phyloP scores from a whole-genome alignment of 2,329 filamentous ascomycete species.

The Neocucurbitaria cava region DNA sequence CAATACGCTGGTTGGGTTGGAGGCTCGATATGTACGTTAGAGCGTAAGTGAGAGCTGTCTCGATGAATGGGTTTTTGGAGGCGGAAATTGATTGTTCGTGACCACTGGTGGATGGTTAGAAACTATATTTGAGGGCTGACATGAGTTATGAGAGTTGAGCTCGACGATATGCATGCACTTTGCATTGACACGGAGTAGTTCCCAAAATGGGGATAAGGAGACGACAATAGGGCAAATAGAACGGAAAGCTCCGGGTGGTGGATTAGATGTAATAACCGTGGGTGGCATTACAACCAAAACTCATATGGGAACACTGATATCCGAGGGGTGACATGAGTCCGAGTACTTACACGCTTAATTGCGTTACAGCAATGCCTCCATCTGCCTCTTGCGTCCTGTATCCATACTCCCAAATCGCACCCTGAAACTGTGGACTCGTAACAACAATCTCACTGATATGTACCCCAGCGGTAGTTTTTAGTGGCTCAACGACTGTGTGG shows the following conservation, averaged over 20 bases:
- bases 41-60: slow-evolving; percentile 86
- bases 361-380: slow-evolving; percentile 82
- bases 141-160: too few relatives aligned
- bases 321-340: not conserved
- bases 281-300: not conserved
- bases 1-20: slow-evolving; percentile 61
- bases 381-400: slow-evolving; percentile 73
- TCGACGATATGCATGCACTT: too few relatives aligned
- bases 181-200: too few relatives aligned
- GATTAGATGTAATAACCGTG: too few relatives aligned
- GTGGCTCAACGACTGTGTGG: slow-evolving; percentile 64
- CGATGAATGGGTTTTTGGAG: slow-evolving; percentile 80
- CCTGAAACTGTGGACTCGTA: slow-evolving; percentile 86
- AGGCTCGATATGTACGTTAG: slow-evolving; percentile 76
- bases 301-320: slow-evolving; percentile 1
- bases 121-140: not conserved
- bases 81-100: slow-evolving; percentile 53
- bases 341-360: slow-evolving; percentile 74
- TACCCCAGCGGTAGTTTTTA: slow-evolving; percentile 67
- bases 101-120: slow-evolving; percentile 28
- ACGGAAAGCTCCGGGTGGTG: too few relatives aligned
- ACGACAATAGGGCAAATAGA: too few relatives aligned
- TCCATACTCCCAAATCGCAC: slow-evolving; percentile 87
- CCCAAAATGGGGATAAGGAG: too few relatives aligned
- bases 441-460: slow-evolving; percentile 77